Percentiles rank a stretch among this genome's conserved stretches.
phyloP scores from a whole-genome alignment of 2,329 filamentous ascomycete genomes.

The Penicillium hesseltinei region DNA sequence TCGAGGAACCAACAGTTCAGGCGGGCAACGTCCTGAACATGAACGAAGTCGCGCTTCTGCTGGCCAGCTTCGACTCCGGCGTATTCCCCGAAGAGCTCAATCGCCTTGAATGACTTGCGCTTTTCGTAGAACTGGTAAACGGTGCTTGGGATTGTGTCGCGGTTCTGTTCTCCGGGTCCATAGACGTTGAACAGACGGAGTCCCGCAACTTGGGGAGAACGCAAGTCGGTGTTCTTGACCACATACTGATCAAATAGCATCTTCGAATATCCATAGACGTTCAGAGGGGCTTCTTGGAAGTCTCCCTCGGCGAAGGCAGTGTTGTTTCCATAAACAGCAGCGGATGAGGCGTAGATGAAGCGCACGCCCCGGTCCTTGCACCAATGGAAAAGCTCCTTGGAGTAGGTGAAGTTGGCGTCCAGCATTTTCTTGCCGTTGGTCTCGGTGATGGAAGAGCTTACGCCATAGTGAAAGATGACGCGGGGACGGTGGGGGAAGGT shows the following conservation, averaged over 20 bases:
- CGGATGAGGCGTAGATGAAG: conserved; percentile 7
- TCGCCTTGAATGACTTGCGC: conserved; percentile 2
- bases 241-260: conserved; percentile 7
- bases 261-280: conserved; percentile 1
- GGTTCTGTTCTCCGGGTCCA: conserved; percentile 2
- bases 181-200: conserved; percentile 6
- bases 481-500: background rate
- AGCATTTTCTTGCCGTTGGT: background rate
- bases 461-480: conserved; percentile 3
- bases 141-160: background rate
- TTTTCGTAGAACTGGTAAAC: conserved; percentile 3
- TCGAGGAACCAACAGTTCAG: conserved; percentile 10
- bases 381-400: conserved; percentile 7
- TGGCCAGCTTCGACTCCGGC: conserved; percentile 4
- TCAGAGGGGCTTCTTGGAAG: conserved; percentile 1
- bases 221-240: background rate
- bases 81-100: conserved; percentile 6
- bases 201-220: background rate
- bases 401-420: conserved; percentile 4
- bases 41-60: conserved; percentile 6
- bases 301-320: background rate
- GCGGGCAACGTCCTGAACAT: conserved; percentile 7
- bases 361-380: background rate
- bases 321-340: background rate
- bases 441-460: background rate